Evolutionary conservation across 2,329 filamentous ascomycete species (phyloP).

Genomic region (Phoma sp.): DNA sequence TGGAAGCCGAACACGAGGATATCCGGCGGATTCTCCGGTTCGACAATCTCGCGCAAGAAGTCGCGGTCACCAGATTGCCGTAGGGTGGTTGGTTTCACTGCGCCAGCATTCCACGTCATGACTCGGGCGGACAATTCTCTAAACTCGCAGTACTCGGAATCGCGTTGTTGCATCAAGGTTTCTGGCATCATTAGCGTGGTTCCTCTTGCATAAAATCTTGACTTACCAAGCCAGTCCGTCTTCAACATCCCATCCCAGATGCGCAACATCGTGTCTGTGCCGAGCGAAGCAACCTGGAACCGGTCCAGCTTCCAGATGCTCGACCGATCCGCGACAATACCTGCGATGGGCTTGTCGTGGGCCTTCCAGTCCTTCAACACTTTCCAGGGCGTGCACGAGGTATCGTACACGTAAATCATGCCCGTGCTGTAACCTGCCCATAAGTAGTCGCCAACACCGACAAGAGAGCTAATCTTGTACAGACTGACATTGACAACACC

Average conservation of each 20-base stretch:
- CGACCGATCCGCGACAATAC: slow-evolving; percentile 78
- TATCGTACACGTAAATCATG: slow-evolving; percentile 92
- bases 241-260: slow-evolving; percentile 93
- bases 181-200: slow-evolving; percentile 57
- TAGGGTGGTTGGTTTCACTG: slow-evolving; percentile 86
- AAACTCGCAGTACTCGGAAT: slow-evolving; percentile 85
- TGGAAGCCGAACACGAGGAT: slow-evolving; percentile 97
- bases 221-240: slow-evolving; percentile 84
- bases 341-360: slow-evolving; percentile 82
- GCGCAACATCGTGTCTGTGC: slow-evolving; percentile 83
- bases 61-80: slow-evolving; percentile 74
- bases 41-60: slow-evolving; percentile 83
- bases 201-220: neutral
- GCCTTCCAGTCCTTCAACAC: slow-evolving; percentile 95
- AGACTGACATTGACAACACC: slow-evolving; percentile 84
- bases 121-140: slow-evolving; percentile 80
- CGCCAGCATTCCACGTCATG: slow-evolving; percentile 96
- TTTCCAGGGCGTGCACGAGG: slow-evolving; percentile 80
- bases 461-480: slow-evolving; percentile 92
- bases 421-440: slow-evolving; percentile 97
- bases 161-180: slow-evolving; percentile 81
- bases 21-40: slow-evolving; percentile 80
- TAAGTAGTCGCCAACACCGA: slow-evolving; percentile 79
- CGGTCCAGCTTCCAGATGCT: slow-evolving; percentile 86
- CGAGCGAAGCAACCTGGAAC: slow-evolving; percentile 84